Evolutionary conservation across 371 early-diverging fungal species (phyloP), one percentile per base, ranked within the genome.

Genomic region (Mortierella sp.): DNA sequence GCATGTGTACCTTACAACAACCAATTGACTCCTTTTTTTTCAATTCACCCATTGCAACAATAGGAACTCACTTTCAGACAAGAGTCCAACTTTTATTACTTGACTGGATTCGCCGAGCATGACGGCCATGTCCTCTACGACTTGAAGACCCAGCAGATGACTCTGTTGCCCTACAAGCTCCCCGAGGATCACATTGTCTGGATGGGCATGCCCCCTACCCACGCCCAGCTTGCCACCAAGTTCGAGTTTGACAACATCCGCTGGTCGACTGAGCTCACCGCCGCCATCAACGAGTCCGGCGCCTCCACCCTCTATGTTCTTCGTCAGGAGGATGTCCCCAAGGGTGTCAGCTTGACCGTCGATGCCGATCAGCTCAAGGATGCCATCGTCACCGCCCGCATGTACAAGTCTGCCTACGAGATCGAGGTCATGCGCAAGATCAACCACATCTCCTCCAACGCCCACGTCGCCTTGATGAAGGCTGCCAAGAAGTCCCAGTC

Each of bases 31-130:
- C 11, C 12, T 10, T 24, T 0, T 16, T 27, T 16, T 11, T 60
- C 29, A 8, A 38, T 38, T 68, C 0, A 0, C 18, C 3, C 35
- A 10, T 41, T 10, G 18, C 32, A 32, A 16, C 21, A 14, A 21
- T 63, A 85, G 85, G 95, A 95, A 84, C 90, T 91, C 35, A 87
- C 92, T 48, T 97, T 97, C 90, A 93, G 96, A 85, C 98, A 97
- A 87, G 97, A 97, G 87, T 93, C 94, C 81, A 94, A 95, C 92
- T 97, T 97, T 73, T 92, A 90, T 80, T 95, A 95, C 76, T 88
- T 94, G 49, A 94, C 95, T 7, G 97, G 97, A 73, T 93, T 93
- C 60, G 78, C 89, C 63, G 95, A 95, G 88, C 96, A 96, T 63
- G 97, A 92, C 78, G 96, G 91, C 78, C 92, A 94, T 77, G 91